A percentile compares a stretch with the other conserved stretches of the same genome.
Evolutionary conservation across 306 rosid genomes (phyloP).

Genomic region (Abrus pulchellus): DNA sequence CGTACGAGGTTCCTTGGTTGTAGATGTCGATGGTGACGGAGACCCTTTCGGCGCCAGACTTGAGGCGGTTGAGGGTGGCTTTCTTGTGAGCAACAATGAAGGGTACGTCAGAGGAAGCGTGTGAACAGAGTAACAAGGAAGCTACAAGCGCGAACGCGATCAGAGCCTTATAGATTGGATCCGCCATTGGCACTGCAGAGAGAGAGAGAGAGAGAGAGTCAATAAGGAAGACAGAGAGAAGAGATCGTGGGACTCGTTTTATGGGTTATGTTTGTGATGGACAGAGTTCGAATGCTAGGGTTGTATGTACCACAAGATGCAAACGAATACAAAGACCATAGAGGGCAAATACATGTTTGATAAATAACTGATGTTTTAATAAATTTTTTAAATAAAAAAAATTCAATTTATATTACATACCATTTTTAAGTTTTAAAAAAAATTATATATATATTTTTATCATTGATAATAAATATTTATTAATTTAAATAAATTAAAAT

Average conservation of each 20-base stretch:
- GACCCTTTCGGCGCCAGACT: conserved; percentile 91
- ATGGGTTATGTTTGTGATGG: conserved; percentile 33
- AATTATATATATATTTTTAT: no score
- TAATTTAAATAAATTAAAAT: no score
- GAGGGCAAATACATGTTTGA: no score
- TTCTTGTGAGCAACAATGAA: conserved; percentile 96
- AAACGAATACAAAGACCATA: background rate
- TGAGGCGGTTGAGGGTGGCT: conserved; percentile 88
- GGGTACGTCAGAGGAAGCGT: conserved; percentile 82
- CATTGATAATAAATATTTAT: no score
- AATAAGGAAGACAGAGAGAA: conserved; percentile 31
- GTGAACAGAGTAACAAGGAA: conserved; percentile 57
- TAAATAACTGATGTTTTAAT: no score
- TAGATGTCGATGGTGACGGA: conserved; percentile 90
- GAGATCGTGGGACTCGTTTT: conserved; percentile 36
- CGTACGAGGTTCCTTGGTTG: conserved; percentile 96
- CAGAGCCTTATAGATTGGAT: conserved; percentile 53
- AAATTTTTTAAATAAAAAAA: no score
- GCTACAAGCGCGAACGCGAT: conserved; percentile 50
- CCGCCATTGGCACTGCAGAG: conserved; percentile 61
- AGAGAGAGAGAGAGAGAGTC: conserved; percentile 41
- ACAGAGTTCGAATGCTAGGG: conserved; percentile 13
- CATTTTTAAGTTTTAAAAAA: no score
- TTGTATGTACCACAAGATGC: conserved; percentile 17
- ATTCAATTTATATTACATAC: no score